phyloP scores from a whole-genome alignment of 176 grass and related monocot species.

The Triticum urartu region DNA sequence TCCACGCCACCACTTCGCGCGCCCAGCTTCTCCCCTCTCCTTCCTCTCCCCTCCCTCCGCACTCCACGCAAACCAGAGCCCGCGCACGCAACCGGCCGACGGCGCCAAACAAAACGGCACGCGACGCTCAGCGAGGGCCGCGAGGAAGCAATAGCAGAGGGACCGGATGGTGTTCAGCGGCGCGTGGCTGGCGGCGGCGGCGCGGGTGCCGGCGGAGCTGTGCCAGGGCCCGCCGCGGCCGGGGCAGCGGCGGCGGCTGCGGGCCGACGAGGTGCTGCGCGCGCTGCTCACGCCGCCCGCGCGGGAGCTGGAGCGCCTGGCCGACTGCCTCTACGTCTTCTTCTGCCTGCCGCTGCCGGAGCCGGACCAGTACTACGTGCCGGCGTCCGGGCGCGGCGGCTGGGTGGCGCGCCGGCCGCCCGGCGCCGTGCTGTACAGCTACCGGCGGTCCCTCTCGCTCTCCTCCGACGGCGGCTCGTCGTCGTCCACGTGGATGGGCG shows the following conservation, averaged over 20 bases:
- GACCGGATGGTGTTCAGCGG: constrained; percentile 44
- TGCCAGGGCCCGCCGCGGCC: constrained; percentile 32
- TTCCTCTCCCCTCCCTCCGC: too few species aligned
- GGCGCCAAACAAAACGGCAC: not conserved
- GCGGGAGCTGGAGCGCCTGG: constrained; percentile 39
- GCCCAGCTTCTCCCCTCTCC: too few species aligned
- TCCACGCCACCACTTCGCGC: not conserved
- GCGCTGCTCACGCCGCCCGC: constrained; percentile 35
- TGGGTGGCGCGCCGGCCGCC: constrained; percentile 13
- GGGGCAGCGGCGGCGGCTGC: constrained; percentile 31
- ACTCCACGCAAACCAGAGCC: not conserved
- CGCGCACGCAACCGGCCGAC: not conserved
- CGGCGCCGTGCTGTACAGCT: constrained; percentile 21
- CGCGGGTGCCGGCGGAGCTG: constrained; percentile 39
- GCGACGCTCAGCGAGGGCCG: not conserved
- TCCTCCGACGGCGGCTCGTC: not conserved
- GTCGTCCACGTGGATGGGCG: not conserved
- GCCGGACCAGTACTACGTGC: constrained; percentile 12
- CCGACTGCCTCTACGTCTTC: constrained; percentile 39
- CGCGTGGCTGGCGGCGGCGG: constrained; percentile 32
- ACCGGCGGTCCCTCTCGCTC: constrained; percentile 33
- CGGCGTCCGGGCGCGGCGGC: constrained; percentile 18
- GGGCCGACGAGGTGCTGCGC: constrained; percentile 53
- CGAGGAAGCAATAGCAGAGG: too few species aligned
- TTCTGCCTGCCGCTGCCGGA: constrained; percentile 59